Conservation (phyloP, 192 early-diverging fungal species). For the Mortierella hygrophila region DNA sequence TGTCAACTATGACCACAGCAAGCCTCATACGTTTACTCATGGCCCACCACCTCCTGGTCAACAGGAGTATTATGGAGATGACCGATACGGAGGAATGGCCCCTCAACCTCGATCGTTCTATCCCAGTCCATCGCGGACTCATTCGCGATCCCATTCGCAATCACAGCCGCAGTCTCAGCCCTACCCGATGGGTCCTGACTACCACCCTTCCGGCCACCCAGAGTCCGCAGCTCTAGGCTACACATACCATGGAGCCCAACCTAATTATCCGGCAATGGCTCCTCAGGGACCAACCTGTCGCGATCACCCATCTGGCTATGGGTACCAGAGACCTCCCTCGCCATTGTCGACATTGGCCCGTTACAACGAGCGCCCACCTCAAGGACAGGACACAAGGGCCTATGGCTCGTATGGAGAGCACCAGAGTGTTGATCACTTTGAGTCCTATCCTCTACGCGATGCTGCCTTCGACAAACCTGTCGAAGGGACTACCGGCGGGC, state of each 20-base stretch:
- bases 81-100: constrained; percentile 8
- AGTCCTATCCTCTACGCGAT: constrained; percentile 9
- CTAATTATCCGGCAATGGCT: constrained; percentile 11
- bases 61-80: constrained; percentile 31
- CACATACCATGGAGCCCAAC: constrained; percentile 15
- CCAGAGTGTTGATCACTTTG: not conserved
- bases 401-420: constrained; percentile 5
- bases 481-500: constrained; percentile 2
- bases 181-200: constrained; percentile 14
- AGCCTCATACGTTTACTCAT: not conserved
- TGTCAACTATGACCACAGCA: not conserved
- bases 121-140: constrained; percentile 32
- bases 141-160: constrained; percentile 32
- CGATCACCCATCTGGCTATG: constrained; percentile 6
- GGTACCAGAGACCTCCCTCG: constrained; percentile 5
- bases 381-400: not conserved
- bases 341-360: constrained; percentile 10
- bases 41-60: not conserved
- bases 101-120: constrained; percentile 41
- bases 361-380: constrained; percentile 6
- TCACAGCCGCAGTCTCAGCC: constrained; percentile 15
- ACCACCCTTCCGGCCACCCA: constrained; percentile 3
- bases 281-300: constrained; percentile 23
- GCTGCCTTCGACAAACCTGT: not conserved
- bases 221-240: constrained; percentile 6